Evolutionary conservation across 2,329 filamentous ascomycete species (phyloP).

Genomic region (Paecilomyces sp.): DNA sequence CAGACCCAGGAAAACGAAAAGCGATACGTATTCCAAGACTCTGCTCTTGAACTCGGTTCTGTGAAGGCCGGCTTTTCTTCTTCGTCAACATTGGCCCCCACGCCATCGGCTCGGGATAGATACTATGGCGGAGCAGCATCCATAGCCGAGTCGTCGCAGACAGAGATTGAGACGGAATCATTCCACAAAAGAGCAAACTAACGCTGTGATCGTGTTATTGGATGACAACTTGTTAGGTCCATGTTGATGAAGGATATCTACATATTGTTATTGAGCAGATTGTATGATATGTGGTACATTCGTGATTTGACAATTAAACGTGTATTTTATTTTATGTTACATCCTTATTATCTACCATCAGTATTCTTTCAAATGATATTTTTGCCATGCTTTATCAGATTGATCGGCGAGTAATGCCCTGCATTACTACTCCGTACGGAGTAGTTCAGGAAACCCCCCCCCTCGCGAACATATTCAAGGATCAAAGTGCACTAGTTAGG

Average conservation of each 20-base stretch:
- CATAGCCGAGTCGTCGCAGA: neutral
- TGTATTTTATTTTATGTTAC: neutral
- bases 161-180: neutral
- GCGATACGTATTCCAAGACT: neutral
- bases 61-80: neutral
- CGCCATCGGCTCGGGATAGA: neutral
- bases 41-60: neutral
- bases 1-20: neutral
- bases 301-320: neutral
- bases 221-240: neutral
- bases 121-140: neutral
- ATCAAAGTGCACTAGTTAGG: too few relatives aligned
- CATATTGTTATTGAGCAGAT: neutral
- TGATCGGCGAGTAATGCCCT: too few relatives aligned
- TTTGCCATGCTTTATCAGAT: too few relatives aligned
- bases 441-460: too few relatives aligned
- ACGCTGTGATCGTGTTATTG: neutral
- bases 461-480: too few relatives aligned
- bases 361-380: too few relatives aligned
- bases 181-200: neutral
- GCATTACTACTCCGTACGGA: too few relatives aligned
- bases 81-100: neutral
- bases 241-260: neutral
- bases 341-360: too few relatives aligned
- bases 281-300: neutral